phyloP scores from a whole-genome alignment of 495 filamentous ascomycete genomes.

The Xylaria acuta region DNA sequence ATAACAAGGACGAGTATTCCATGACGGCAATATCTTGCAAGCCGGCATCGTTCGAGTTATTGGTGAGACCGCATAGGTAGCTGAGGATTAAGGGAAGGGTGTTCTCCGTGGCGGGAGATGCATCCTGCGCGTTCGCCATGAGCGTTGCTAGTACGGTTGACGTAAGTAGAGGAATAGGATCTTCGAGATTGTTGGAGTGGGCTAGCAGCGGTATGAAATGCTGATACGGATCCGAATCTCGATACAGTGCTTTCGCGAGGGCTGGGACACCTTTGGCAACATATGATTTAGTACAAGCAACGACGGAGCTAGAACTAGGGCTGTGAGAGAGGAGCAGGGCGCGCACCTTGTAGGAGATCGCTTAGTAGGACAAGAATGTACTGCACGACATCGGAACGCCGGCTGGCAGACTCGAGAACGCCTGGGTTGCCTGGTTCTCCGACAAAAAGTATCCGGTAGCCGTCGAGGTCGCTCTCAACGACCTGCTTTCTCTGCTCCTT shows the following conservation, averaged over 20 bases:
- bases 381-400: conserved; percentile 86
- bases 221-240: conserved; percentile 78
- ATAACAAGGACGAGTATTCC: conserved; percentile 85
- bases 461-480: conserved; percentile 77
- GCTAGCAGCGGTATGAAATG: conserved; percentile 86
- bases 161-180: conserved; percentile 85
- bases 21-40: conserved; percentile 96
- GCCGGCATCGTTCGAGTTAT: conserved; percentile 78
- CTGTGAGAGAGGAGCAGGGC: neutral
- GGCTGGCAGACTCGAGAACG: conserved; percentile 79
- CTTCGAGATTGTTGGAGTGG: conserved; percentile 79
- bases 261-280: conserved; percentile 71
- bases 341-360: conserved; percentile 84
- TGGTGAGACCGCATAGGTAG: conserved; percentile 82
- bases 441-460: conserved; percentile 79
- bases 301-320: neutral
- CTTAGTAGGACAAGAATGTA: conserved; percentile 90
- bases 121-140: conserved; percentile 71
- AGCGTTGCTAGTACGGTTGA: conserved; percentile 86
- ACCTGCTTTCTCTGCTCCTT: conserved; percentile 79
- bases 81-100: conserved; percentile 85
- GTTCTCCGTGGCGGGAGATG: conserved; percentile 60
- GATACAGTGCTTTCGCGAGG: conserved; percentile 74
- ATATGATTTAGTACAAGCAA: conserved; percentile 27
- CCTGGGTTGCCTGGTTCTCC: conserved; percentile 71